These are phyloP conservation scores for Neonectria sp. DNA, from an alignment of 2,329 filamentous ascomycete species.

Conservation along the genomic window DNA sequence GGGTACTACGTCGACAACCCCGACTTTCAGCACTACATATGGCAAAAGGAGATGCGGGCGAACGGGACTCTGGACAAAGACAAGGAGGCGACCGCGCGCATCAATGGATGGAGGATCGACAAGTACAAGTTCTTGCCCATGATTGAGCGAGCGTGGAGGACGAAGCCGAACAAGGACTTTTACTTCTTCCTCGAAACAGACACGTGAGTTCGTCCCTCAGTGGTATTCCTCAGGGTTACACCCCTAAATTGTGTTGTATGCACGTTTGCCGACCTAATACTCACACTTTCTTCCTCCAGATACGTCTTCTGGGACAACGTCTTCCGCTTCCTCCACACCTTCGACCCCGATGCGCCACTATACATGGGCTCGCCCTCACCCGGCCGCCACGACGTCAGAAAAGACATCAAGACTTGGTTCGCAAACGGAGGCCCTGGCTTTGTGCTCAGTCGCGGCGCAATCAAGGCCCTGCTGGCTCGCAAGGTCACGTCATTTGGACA, in stretches of 20 bases:
- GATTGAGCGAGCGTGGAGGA: conserved; percentile 64
- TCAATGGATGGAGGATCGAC: conserved; percentile 67
- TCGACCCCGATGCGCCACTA: conserved; percentile 59
- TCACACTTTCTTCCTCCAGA: conserved; percentile 32
- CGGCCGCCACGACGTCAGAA: conserved; percentile 51
- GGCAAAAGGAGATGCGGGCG: conserved; percentile 54
- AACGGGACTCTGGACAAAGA: conserved; percentile 52
- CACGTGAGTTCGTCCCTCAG: conserved; percentile 56
- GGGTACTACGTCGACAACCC: conserved; percentile 55
- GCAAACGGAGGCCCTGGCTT: conserved; percentile 66
- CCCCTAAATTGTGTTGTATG: not conserved
- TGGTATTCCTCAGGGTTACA: too few relatives aligned
- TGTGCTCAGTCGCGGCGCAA: conserved; percentile 61
- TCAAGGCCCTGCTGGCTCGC: conserved; percentile 58
- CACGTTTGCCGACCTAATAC: not conserved
- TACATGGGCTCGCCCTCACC: conserved; percentile 67
- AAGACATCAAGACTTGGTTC: conserved; percentile 58
- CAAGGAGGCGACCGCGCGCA: conserved; percentile 49
- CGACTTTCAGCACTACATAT: conserved; percentile 58
- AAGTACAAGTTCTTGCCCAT: conserved; percentile 72
- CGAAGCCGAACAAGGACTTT: conserved; percentile 65
- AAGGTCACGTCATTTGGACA: conserved; percentile 52
- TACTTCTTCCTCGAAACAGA: conserved; percentile 72
- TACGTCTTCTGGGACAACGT: conserved; percentile 58
- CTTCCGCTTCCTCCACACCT: conserved; percentile 64